Base-by-base conservation (phyloP, 805 yeast species). In the Saccharomyces jurei region DNA sequence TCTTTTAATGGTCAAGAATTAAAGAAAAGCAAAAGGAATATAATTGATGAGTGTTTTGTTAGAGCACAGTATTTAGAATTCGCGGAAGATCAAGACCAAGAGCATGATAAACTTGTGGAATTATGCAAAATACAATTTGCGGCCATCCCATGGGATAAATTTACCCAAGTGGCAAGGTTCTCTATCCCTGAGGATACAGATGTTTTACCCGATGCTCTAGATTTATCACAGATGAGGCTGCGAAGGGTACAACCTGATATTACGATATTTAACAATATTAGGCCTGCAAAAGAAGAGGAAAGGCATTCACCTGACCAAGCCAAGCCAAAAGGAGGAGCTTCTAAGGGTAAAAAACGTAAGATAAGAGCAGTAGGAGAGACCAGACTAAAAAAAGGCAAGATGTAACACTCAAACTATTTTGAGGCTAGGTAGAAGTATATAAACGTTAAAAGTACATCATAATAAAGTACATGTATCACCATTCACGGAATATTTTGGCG, bases 61-160 rank as follows among this genome's bases (percentile, higher is more conserved):
- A 70, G 92, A 52, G 92, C 95, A 0, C 80, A 79, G 56, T 80
- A 74, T 63, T 71, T 68, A 27, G 74, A 73, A 14, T 64, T 66
- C 25, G 56, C 71, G 30, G 74, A 72, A 22, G 72, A 69, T 22
- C 58, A 77, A 52, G 64, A 63, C 5, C 68, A 72, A 49, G 73
- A 73, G 52, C 71, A 71, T 6, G 65, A 65, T 41, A 61, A 65
- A 56, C 60, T 59, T 56, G 68, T 75, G 60, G 69, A 71, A 56
- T 57, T 67, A 52, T 51, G 68, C 65, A 77, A 76, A 54, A 59
- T 81, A 4, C 83, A 79, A 46, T 88, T 78, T 70, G 89, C 91
- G 0, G 79, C 86, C 9, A 83, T 89, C 25, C 90, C 91, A 70
- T 92, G 99, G 99, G 83, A 84, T 54, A 88, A 87, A 58, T 92